A percentile compares a stretch with the other conserved stretches of the same genome.
Conservation (phyloP, 192 early-diverging fungal genomes). For the Coemansia sp. region DNA sequence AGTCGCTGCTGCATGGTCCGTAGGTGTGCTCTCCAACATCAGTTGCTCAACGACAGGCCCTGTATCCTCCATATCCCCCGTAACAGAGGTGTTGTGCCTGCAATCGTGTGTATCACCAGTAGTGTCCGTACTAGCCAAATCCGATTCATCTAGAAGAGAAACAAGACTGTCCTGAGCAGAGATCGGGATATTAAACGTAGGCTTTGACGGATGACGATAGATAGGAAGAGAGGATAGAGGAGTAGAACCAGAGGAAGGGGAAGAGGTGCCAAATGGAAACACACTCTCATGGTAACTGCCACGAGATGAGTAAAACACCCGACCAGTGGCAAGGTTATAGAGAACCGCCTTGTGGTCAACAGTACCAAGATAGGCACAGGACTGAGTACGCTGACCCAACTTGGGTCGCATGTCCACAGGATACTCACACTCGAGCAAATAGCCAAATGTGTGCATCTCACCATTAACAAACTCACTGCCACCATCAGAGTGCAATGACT, state of each 20-base stretch:
- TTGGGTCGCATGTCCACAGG: neutral
- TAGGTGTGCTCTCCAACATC: neutral
- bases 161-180: neutral
- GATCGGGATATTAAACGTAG: neutral
- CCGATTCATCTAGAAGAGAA: neutral
- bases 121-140: neutral
- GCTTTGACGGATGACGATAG: neutral
- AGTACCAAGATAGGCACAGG: slow-evolving; percentile 5
- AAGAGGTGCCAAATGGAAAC: neutral
- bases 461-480: too few species aligned
- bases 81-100: neutral
- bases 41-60: neutral
- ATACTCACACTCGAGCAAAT: neutral
- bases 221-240: neutral
- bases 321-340: slow-evolving; percentile 6
- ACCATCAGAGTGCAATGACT: neutral
- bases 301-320: neutral
- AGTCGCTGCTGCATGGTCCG: neutral
- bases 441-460: neutral
- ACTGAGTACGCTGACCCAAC: slow-evolving; percentile 1
- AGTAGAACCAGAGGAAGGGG: neutral
- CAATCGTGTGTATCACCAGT: neutral
- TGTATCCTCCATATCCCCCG: neutral
- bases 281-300: neutral
- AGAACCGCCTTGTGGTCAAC: slow-evolving; percentile 2